Evolutionary conservation across 495 filamentous ascomycete genomes (phyloP).

Genomic region (Platismatia glauca): DNA sequence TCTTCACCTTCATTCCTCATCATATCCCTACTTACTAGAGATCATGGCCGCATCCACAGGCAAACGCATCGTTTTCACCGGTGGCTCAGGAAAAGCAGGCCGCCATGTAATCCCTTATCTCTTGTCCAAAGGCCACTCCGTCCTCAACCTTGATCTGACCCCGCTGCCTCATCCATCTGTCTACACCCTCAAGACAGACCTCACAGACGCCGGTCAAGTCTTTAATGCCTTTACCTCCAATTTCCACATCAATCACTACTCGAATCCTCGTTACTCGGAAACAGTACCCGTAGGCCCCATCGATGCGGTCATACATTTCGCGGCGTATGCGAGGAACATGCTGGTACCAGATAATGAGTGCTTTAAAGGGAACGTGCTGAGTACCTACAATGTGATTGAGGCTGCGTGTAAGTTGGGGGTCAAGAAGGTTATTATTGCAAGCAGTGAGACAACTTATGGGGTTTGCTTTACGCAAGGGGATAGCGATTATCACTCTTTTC

Average conservation of each 20-base stretch:
- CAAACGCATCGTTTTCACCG: conserved; percentile 48
- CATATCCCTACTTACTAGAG: background rate
- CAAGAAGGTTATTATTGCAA: conserved; percentile 52
- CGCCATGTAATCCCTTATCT: conserved; percentile 49
- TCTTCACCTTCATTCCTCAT: background rate
- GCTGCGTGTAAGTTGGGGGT: conserved; percentile 50
- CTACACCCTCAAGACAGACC: conserved; percentile 48
- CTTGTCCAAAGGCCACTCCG: conserved; percentile 40
- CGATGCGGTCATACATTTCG: conserved; percentile 55
- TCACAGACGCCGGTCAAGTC: conserved; percentile 51
- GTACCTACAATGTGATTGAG: conserved; percentile 54
- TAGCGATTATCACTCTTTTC: conserved; percentile 46
- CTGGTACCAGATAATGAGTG: conserved; percentile 52
- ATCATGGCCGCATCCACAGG: conserved; percentile 20
- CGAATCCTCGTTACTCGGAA: conserved; percentile 28
- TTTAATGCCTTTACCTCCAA: conserved; percentile 50
- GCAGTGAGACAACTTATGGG: conserved; percentile 49
- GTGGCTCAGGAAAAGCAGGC: conserved; percentile 52
- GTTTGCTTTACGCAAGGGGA: conserved; percentile 51
- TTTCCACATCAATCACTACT: conserved; percentile 45
- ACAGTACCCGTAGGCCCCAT: conserved; percentile 31
- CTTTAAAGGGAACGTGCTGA: conserved; percentile 44
- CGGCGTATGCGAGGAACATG: conserved; percentile 52
- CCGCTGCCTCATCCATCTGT: conserved; percentile 39
- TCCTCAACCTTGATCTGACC: conserved; percentile 51